Evolutionary conservation across 1,284 basidiomycete genomes (phyloP).

Genomic region (Pterula multifida): DNA sequence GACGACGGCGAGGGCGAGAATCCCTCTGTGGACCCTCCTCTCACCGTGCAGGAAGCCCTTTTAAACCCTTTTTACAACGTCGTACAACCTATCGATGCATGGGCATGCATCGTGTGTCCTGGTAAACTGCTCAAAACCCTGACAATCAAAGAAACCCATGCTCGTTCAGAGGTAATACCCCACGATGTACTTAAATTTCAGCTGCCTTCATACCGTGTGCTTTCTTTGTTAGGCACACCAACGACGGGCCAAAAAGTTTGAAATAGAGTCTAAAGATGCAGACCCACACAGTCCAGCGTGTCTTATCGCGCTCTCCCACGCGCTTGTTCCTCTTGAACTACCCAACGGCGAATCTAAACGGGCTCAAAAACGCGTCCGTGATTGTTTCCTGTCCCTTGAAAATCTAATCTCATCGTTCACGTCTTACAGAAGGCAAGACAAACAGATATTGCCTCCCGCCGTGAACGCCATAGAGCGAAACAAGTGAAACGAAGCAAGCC

Average conservation of each 20-base stretch:
- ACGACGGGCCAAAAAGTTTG: not conserved
- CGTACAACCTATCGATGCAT: slow-evolving; percentile 36
- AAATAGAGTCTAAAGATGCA: slow-evolving; percentile 7
- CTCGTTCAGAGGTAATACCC: slow-evolving; percentile 45
- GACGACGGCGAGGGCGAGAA: slow-evolving; percentile 20
- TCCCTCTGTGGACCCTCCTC: slow-evolving; percentile 25
- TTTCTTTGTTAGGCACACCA: not conserved
- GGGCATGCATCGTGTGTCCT: slow-evolving; percentile 63
- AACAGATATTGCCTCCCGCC: not conserved
- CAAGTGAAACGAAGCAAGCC: slow-evolving; percentile 5
- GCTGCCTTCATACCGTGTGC: not conserved
- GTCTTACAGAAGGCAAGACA: not conserved
- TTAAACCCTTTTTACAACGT: slow-evolving; percentile 52
- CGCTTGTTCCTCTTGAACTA: not conserved
- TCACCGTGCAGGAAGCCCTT: slow-evolving; percentile 51
- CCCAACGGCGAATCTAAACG: slow-evolving; percentile 33
- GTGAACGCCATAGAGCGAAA: slow-evolving; percentile 5
- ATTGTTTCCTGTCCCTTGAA: not conserved
- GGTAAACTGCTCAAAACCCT: slow-evolving; percentile 59
- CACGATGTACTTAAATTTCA: not conserved
- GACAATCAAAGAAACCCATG: slow-evolving; percentile 51
- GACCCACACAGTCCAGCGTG: slow-evolving; percentile 7
- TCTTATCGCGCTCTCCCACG: not conserved
- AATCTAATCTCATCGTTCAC: slow-evolving; percentile 24
- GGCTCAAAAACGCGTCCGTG: slow-evolving; percentile 39